Conservation (phyloP, 2,329 filamentous ascomycete genomes). For the Fusarium anthophilum region DNA sequence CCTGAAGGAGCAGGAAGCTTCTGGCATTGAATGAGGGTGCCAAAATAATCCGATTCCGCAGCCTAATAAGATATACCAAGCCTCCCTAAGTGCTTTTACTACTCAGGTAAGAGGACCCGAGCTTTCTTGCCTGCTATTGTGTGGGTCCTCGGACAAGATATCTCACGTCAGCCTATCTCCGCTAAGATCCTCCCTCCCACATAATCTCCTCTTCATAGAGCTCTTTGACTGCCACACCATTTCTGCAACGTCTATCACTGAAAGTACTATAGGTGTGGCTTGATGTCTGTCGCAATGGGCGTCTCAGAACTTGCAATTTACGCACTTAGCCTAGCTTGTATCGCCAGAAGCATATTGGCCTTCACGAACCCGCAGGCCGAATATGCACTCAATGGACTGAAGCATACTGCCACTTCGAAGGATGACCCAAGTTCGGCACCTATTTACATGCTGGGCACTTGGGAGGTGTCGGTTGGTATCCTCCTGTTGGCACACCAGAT, state of each 20-base stretch:
- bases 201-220: not conserved
- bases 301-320: not conserved
- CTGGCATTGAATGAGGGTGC: not conserved
- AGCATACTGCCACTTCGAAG: not conserved
- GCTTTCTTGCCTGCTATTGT: too few relatives aligned
- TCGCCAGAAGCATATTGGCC: conserved; percentile 2
- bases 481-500: not conserved
- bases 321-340: not conserved
- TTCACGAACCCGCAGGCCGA: conserved; percentile 11
- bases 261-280: accelerated
- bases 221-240: not conserved
- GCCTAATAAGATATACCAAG: too few relatives aligned
- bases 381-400: conserved; percentile 1
- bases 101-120: not conserved
- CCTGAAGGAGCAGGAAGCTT: not conserved
- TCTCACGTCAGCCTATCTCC: not conserved
- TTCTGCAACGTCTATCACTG: too few relatives aligned
- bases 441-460: conserved; percentile 6
- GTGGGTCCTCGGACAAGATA: too few relatives aligned
- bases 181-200: not conserved
- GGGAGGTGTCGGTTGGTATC: not conserved
- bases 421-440: not conserved
- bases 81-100: not conserved
- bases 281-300: not conserved
- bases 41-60: too few relatives aligned